These are phyloP conservation scores for Corinectria fuckeliana DNA, from an alignment of 2,329 filamentous ascomycete genomes.

Conservation along the genomic window DNA sequence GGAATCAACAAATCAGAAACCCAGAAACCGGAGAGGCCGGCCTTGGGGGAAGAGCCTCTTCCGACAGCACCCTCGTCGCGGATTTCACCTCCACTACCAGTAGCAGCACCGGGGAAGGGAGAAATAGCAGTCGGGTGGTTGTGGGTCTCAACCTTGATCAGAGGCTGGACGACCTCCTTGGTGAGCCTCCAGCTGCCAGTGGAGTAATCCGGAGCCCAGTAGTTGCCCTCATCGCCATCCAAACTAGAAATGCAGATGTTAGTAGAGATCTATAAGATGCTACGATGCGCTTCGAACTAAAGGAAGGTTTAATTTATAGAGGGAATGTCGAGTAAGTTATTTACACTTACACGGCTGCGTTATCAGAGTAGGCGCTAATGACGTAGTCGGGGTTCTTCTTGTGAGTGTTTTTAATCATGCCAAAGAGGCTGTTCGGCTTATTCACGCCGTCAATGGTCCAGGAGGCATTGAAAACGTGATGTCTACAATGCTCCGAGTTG, in stretches of 20 bases:
- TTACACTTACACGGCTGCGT: constrained; percentile 79
- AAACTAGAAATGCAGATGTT: constrained; percentile 28
- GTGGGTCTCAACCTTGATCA: constrained; percentile 97
- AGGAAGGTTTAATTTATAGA: too few species aligned
- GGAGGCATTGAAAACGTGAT: constrained; percentile 94
- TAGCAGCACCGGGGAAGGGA: constrained; percentile 90
- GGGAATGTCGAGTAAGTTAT: too few species aligned
- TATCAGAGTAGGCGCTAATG: constrained; percentile 97
- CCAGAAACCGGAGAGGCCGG: constrained; percentile 90
- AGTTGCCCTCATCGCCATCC: constrained; percentile 48
- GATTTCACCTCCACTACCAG: constrained; percentile 94
- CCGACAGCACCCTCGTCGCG: constrained; percentile 95
- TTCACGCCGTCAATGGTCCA: constrained; percentile 91
- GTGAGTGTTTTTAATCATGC: constrained; percentile 97
- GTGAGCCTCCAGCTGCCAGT: constrained; percentile 88
- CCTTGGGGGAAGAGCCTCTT: constrained; percentile 89
- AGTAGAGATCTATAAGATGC: neutral
- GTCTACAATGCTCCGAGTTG: constrained; percentile 90
- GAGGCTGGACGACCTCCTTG: constrained; percentile 84
- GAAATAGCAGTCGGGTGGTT: constrained; percentile 98
- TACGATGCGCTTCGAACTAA: too few species aligned
- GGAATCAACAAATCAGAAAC: constrained; percentile 95
- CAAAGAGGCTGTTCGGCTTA: constrained; percentile 84
- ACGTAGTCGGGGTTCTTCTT: constrained; percentile 80
- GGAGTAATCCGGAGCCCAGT: constrained; percentile 87